Base-by-base conservation (phyloP, 2,329 filamentous ascomycete species). In the Trichoderma semiorbis region DNA sequence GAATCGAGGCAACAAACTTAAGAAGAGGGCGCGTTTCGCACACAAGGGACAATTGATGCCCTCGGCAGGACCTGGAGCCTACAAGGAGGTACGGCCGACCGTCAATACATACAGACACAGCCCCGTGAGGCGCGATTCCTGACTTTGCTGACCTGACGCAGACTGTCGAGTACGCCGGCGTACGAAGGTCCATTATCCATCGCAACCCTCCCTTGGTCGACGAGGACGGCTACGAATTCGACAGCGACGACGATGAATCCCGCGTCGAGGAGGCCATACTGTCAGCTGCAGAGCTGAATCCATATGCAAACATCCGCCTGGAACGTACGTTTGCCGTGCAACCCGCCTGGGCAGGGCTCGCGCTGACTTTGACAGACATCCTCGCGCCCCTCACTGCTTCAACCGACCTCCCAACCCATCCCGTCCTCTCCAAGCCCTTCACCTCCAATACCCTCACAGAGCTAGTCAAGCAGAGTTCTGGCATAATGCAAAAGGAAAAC, bases 1-100 rank as follows among this genome's bases (percentile, higher is more conserved):
- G 71, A 94, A 94, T 80, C 90, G 92, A 78, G 92, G 92, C 73
- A 89, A 93, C 81, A 95, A 95, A 80, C 85, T 95, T 60, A 93
- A 94, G 84, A 92, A 90, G 80, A 88, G 89, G 76, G 90, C 93
- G 58, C 87, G 89, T 75, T 93, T 93, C 78, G 88, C 92, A 60
- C 90, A 89, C 76, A 86, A 90, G 77, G 92, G 92, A 72, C 90
- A 91, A 77, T 84, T 94, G 74, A 89, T 91, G 57, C 87, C 89
- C 30, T 87, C 90, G 1, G 87, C 86, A 32, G 91, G 91, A 3
- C 89, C 90, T 57, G 87, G 89, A 75, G 87, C 89, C 14, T 93
- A 94, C 82, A 92, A 89, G 81, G 90, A 92, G 87, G 92, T 92
- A 80, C 73, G 85, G 78, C 10, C 12, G 18, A 21, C 39, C 50